Conservation (phyloP, 805 yeast genomes). For the Hemisphaericaspora nanyangensis region DNA sequence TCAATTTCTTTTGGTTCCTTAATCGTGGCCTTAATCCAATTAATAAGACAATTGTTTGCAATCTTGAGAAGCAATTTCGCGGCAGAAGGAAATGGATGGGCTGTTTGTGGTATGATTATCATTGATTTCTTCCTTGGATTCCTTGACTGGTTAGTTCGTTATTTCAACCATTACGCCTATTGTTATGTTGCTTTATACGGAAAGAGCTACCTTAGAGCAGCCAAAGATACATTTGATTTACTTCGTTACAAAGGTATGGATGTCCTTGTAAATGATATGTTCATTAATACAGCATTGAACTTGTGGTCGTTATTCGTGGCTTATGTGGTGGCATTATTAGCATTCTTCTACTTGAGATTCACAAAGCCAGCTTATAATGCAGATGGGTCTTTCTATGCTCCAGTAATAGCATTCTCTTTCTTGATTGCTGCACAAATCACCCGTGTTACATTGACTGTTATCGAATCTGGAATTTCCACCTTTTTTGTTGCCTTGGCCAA, state of each 20-base stretch:
- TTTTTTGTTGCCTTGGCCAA: constrained; percentile 79
- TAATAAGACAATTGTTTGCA: constrained; percentile 53
- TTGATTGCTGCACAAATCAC: constrained; percentile 74
- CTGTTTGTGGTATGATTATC: constrained; percentile 49
- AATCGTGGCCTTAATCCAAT: constrained; percentile 67
- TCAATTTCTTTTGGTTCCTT: constrained; percentile 84
- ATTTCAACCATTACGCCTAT: constrained; percentile 89
- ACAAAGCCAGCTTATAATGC: constrained; percentile 66
- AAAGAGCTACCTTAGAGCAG: constrained; percentile 65
- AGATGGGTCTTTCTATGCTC: constrained; percentile 60
- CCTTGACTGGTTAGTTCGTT: constrained; percentile 74
- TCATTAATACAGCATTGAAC: constrained; percentile 74
- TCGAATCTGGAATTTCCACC: constrained; percentile 79
- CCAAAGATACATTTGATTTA: constrained; percentile 79
- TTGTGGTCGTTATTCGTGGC: constrained; percentile 72
- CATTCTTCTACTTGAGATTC: constrained; percentile 61
- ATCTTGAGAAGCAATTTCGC: constrained; percentile 51
- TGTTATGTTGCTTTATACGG: constrained; percentile 88
- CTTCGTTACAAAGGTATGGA: constrained; percentile 77
- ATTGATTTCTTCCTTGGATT: constrained; percentile 59
- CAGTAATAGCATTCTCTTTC: constrained; percentile 70
- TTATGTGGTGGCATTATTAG: constrained; percentile 53
- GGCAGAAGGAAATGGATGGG: constrained; percentile 48
- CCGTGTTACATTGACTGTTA: constrained; percentile 65
- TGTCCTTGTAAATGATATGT: constrained; percentile 79